A percentile compares a stretch with the other conserved stretches of the same genome.
Evolutionary conservation across 2,329 filamentous ascomycete species (phyloP).

Genomic region (Colletotrichum caudatum): DNA sequence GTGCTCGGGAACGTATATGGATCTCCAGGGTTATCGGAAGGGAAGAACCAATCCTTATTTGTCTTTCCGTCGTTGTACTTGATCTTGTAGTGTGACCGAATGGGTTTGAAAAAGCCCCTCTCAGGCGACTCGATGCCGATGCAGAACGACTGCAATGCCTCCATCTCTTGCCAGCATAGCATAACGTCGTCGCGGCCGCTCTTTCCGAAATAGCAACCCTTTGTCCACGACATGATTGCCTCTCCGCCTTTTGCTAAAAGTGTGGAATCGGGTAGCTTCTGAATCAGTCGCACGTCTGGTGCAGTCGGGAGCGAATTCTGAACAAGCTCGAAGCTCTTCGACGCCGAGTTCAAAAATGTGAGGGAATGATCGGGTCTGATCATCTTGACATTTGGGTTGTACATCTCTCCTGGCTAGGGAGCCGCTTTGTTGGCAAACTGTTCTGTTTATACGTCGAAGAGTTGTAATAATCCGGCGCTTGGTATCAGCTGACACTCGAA

Average conservation of each 20-base stretch:
- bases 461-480: neutral
- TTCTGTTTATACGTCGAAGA: neutral
- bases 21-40: constrained; percentile 21
- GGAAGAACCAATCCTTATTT: constrained; percentile 9
- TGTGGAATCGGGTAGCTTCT: constrained; percentile 4
- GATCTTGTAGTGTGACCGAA: constrained; percentile 31
- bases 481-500: neutral
- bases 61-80: constrained; percentile 35
- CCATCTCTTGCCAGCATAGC: constrained; percentile 38
- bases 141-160: constrained; percentile 33
- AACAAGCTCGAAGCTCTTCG: constrained; percentile 23
- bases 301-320: constrained; percentile 14
- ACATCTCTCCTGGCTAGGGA: neutral
- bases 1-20: constrained; percentile 25
- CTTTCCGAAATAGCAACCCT: constrained; percentile 37
- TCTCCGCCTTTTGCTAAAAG: neutral
- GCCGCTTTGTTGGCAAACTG: neutral
- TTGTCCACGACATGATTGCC: constrained; percentile 26
- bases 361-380: constrained; percentile 30
- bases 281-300: constrained; percentile 13
- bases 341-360: constrained; percentile 28
- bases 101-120: constrained; percentile 32
- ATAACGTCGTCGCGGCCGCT: constrained; percentile 24
- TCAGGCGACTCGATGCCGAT: constrained; percentile 36
- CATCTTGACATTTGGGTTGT: constrained; percentile 10